Base-by-base conservation (phyloP, 495 filamentous ascomycete species). In the Neurospora discreta region DNA sequence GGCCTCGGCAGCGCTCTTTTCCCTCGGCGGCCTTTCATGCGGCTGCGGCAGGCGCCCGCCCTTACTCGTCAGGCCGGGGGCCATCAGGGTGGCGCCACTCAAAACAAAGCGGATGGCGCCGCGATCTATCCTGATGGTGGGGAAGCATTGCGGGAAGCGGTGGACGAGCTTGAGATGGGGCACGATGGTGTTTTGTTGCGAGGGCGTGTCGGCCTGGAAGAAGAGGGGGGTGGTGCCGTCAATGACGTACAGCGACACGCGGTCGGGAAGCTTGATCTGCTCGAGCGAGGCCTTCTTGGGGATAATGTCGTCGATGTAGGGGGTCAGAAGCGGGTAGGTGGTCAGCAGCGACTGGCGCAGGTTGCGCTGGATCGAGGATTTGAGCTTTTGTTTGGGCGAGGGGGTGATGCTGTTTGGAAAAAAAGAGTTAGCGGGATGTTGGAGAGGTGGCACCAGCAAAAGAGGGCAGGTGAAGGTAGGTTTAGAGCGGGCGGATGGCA, bases 41-140 rank as follows among this genome's bases (percentile, higher is more conserved):
- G 39, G 83, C 78, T 69, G 82, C 85, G 38, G 95, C 75, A 99
- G 80, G 39, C 89, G 76, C 0, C 95, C 95, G 1, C 96, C 95
- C 0, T 89, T 78, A 10, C 88, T 91, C 9, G 95, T 99, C 72
- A 98, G 78, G 0, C 95, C 95, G 0, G 95, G 95, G 15, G 92
- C 94, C 95, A 99, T 99, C 58, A 99, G 89, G 70, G 94, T 91
- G 0, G 95, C 95, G 30, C 95, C 95, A 3, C 89, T 90, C 1
- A 99, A 87, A 39, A 99, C 95, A 82, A 99, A 99, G 72, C 96
- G 93, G 80, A 98, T 98, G 0, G 96, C 95, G 69, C 95, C 95
- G 68, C 95, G 90, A 81, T 98, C 95, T 77, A 97, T 94, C 70
- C 90, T 87, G 58, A 93, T 79, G 33, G 83, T 85, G 7, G 87